A percentile compares a stretch with the other conserved stretches of the same genome.
Evolutionary conservation across 192 early-diverging fungal genomes (phyloP).

Genomic region (Dissophora ornata): DNA sequence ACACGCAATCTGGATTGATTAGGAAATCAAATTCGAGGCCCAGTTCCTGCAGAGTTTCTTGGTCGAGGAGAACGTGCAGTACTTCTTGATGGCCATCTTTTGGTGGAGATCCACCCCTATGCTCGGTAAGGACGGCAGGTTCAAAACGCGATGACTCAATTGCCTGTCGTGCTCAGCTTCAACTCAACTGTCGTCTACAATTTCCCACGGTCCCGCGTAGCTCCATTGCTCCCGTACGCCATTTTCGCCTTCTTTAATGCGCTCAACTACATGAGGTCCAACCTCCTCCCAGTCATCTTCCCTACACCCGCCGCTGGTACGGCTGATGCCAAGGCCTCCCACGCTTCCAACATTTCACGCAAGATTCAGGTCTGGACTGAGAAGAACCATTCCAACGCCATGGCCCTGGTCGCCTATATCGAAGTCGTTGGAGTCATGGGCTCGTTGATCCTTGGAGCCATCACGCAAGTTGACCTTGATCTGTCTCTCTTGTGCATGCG

Average conservation of each 20-base stretch:
- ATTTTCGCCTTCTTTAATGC: conserved; percentile 83
- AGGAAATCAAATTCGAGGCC: conserved; percentile 65
- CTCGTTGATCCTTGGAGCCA: conserved; percentile 62
- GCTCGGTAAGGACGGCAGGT: no score
- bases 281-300: conserved; percentile 72
- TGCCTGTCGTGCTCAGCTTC: no score
- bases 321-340: conserved; percentile 33
- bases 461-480: no score
- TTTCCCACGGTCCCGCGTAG: no score
- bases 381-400: conserved; percentile 70
- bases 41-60: conserved; percentile 71
- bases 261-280: conserved; percentile 74
- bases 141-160: no score
- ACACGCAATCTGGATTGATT: no score
- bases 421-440: conserved; percentile 80
- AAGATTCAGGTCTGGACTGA: conserved; percentile 64
- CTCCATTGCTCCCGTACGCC: conserved; percentile 79
- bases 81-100: conserved; percentile 74
- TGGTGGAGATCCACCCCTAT: conserved; percentile 80
- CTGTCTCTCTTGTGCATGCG: no score
- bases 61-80: conserved; percentile 83
- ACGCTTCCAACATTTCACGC: conserved; percentile 57
- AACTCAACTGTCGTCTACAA: no score
- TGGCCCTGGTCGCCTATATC: conserved; percentile 71
- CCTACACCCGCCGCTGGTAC: conserved; percentile 51